Base-by-base conservation (phyloP, 208 protist species). In the Trypanosoma brucei region DNA sequence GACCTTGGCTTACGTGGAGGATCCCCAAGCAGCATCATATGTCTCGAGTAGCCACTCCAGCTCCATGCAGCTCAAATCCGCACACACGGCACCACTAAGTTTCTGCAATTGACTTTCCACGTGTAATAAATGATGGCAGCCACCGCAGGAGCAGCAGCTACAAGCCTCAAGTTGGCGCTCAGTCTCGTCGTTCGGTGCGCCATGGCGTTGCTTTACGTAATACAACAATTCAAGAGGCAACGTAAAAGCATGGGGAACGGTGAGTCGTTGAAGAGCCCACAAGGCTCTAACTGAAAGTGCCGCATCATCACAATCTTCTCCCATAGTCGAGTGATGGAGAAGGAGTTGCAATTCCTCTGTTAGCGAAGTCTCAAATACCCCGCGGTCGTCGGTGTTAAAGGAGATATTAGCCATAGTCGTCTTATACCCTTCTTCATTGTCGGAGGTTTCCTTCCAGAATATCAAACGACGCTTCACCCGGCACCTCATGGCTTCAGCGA, bases 311-410 rank as follows among this genome's bases (percentile, higher is more conserved):
- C 5, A 30, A 7, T 61, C 40, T 33, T 37, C 56, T 30, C 3
- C 30, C 34, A 69, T 60, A 37, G 53, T 61, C 30, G 71, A 60
- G 69, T 91, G 84, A 52, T 76, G 71, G 14, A 75, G 59, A 9
- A 80, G 62, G 6, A 89, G 61, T 50, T 54, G 38, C 9, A 90
- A 66, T 63, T 96, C 86, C 9, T 79, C 33, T 30, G 81, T 78
- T 3, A 90, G 42, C 9, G 79, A 80, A 1, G 80, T 92, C 34
- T 65, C 70, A 61, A 96, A 95, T 2, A 95, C 83, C 31, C 91
- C 91, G 36, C 86, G 81, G 56, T 96, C 91, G 49, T 96, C 91
- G 4, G 85, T 92, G 69, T 91, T 74, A 44, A 91, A 80, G 8
- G 82, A 81, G 2, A 93, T 53, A 56, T 84, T 89, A 5, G 84